phyloP scores from a whole-genome alignment of 257 asterid genomes.

The Euphrasia confusa region DNA sequence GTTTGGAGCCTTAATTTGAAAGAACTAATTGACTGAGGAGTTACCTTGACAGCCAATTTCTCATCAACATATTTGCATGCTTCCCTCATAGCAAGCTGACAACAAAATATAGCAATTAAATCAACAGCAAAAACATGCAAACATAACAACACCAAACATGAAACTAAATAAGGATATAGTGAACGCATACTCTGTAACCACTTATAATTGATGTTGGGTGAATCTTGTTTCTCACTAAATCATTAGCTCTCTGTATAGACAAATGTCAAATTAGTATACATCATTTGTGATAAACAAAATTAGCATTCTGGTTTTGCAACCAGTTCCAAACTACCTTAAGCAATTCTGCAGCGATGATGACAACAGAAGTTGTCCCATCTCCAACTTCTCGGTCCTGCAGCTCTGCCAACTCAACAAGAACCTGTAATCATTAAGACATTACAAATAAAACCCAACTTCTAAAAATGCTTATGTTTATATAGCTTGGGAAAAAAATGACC shows the following conservation, averaged over 20 bases:
- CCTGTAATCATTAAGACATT: constrained; percentile 31
- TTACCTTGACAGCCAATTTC: constrained; percentile 82
- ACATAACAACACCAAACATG: neutral
- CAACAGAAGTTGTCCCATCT: constrained; percentile 97
- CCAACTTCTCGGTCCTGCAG: constrained; percentile 99
- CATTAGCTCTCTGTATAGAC: constrained; percentile 85
- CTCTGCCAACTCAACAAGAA: constrained; percentile 98
- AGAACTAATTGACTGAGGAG: constrained; percentile 13
- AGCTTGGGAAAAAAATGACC: neutral
- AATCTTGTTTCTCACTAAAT: constrained; percentile 85
- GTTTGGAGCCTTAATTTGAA: neutral
- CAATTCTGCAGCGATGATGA: constrained; percentile 91
- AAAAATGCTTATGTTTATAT: neutral
- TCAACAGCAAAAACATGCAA: neutral
- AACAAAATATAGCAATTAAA: constrained; percentile 22
- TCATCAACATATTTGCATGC: constrained; percentile 98
- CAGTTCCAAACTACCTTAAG: constrained; percentile 56
- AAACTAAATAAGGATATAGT: no score
- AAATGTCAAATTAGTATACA: constrained; percentile 21
- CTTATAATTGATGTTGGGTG: constrained; percentile 94
- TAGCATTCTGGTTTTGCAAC: neutral
- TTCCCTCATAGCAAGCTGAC: constrained; percentile 98
- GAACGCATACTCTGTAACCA: constrained; percentile 65
- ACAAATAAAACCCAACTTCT: neutral
- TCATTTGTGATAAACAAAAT: neutral